Evolutionary conservation across 352 stramenopile species (phyloP), one percentile per base, ranked within the genome.

Genomic region (Phytophthora kernoviae): DNA sequence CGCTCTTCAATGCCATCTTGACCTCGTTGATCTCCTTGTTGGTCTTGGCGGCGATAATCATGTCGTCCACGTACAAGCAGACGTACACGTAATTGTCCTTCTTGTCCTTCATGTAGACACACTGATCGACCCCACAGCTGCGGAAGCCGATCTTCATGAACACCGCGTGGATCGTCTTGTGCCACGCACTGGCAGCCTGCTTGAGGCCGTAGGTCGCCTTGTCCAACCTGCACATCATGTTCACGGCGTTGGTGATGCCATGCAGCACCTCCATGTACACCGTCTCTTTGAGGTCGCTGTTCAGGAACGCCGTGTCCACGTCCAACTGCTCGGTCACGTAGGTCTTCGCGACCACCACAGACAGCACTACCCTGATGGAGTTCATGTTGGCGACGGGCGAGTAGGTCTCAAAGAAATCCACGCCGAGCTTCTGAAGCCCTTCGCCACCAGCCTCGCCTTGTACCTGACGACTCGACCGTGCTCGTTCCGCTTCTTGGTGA

Each of bases 351-450:
- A 47, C 50, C 8, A 52, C 34, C 12, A n/a, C n/a, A n/a, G n/a
- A n/a, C n/a, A n/a, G n/a, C n/a, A n/a, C n/a, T n/a, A 69, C 14
- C 33, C 68, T 46, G 10, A 81, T 55, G 2, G 71, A 75, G 45
- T 55, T 65, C 37, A 75, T 62, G 44, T 58, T 62, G 24, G 57
- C 58, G 5, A 78, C 72, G 11, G 67, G 58, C 24, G 54, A 48
- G 54, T 66, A 76, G 0, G 68, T 78, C 20, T 78, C 65, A 26
- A 56, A 51, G 65, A 67, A 75, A 33, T 77, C 52, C 0, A 71
- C 58, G 12, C 68, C 64, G 15, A 56, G 39, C 0, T 56, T 26
- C 55, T 81, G 44, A 66, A 81, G 30, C 72, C 63, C 6, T 62
- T 44, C 18, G 53, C 66, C 12, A 78, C 58, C 17, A 78, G 33